These are phyloP conservation scores for Populus hybrid DNA, from an alignment of 441 rosid genomes.

Conservation along the genomic window DNA sequence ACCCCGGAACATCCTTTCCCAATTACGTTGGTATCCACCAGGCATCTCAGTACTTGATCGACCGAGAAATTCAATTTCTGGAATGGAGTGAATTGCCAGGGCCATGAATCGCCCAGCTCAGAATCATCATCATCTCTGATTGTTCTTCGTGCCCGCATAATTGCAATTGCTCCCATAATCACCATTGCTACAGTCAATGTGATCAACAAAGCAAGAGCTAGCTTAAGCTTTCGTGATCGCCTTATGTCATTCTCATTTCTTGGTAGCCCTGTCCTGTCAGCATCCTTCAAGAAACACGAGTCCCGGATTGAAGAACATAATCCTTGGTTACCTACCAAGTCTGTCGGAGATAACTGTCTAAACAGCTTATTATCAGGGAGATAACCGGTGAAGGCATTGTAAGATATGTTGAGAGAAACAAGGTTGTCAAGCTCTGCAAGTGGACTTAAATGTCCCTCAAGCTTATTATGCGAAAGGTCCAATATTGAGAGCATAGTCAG, in stretches of 20 bases:
- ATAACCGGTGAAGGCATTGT: constrained; percentile 79
- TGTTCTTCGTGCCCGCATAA: constrained; percentile 50
- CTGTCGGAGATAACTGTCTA: constrained; percentile 51
- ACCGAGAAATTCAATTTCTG: constrained; percentile 89
- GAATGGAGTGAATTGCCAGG: constrained; percentile 97
- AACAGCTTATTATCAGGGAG: constrained; percentile 90
- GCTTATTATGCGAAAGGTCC: constrained; percentile 83
- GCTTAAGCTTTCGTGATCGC: constrained; percentile 54
- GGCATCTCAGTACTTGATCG: constrained; percentile 72
- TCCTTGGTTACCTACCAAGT: constrained; percentile 61
- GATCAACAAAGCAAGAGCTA: constrained; percentile 67
- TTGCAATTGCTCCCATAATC: constrained; percentile 68
- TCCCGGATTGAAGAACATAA: constrained; percentile 65
- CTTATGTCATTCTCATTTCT: constrained; percentile 26
- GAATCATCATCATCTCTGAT: constrained; percentile 49
- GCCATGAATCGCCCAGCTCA: constrained; percentile 74
- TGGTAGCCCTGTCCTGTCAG: constrained; percentile 30
- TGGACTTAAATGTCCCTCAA: constrained; percentile 57
- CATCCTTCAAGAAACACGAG: constrained; percentile 54
- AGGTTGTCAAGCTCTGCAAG: constrained; percentile 72
- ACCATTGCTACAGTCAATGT: constrained; percentile 62
- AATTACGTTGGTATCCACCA: constrained; percentile 79
- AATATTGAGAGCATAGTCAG: constrained; percentile 78
- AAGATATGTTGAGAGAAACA: constrained; percentile 76
- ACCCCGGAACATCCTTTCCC: constrained; percentile 96